A percentile compares a stretch with the other conserved stretches of the same genome.
Conservation (phyloP, 345 rosid species). For the Reutealis trisperma region DNA sequence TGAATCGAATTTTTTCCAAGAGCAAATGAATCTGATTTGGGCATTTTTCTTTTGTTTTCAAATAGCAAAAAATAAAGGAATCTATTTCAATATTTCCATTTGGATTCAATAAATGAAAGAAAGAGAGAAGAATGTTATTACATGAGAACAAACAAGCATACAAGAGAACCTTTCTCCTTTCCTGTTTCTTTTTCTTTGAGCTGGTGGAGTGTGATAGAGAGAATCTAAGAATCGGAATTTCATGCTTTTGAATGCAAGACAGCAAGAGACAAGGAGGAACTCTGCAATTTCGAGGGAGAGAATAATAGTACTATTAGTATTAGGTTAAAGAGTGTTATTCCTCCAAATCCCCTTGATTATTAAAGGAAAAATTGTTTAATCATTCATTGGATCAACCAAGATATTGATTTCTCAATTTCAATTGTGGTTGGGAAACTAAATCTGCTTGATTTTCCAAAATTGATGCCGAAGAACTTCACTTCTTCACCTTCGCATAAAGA, state of each 20-base stretch:
- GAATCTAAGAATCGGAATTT: constrained; percentile 42
- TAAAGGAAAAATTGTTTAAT: too few relatives aligned
- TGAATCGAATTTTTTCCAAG: constrained; percentile 36
- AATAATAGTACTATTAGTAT: too few relatives aligned
- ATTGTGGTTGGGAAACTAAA: too few relatives aligned
- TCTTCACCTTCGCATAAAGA: too few relatives aligned
- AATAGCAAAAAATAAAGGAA: constrained; percentile 2
- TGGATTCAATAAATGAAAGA: background rate
- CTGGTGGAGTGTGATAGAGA: constrained; percentile 17
- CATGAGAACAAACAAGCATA: constrained; percentile 1
- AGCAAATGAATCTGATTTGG: constrained; percentile 25
- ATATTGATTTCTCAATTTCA: too few relatives aligned
- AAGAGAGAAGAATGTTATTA: constrained; percentile 7
- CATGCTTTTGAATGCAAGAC: constrained; percentile 17
- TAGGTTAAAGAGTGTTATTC: too few relatives aligned
- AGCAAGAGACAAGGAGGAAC: background rate
- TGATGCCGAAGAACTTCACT: too few relatives aligned
- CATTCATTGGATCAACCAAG: too few relatives aligned
- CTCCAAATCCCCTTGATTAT: too few relatives aligned
- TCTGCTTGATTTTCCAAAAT: too few relatives aligned
- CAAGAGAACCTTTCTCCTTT: background rate
- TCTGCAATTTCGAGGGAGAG: background rate
- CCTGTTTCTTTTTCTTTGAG: background rate
- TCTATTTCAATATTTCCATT: background rate
- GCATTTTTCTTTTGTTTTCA: constrained; percentile 22